These are phyloP conservation scores for Scheffersomyces segobiensis DNA, from an alignment of 1,139 yeast genomes.

Conservation along the genomic window DNA sequence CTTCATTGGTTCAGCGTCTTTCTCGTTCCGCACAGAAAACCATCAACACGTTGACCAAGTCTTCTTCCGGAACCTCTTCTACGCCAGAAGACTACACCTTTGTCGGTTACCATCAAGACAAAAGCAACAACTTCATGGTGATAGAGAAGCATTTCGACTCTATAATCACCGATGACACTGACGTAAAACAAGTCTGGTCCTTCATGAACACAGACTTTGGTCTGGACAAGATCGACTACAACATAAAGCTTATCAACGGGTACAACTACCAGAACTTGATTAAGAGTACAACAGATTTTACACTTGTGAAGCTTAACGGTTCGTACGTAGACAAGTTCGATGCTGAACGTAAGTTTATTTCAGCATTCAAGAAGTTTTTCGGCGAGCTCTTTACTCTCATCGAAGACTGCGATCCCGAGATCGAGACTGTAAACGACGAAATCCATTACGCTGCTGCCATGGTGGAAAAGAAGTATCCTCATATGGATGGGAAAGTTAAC, in stretches of 20 bases:
- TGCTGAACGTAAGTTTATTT: not conserved
- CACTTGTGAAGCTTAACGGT: not conserved
- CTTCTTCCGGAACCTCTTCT: not conserved
- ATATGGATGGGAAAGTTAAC: constrained; percentile 28
- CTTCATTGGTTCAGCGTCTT: constrained; percentile 2
- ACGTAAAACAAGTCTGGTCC: constrained; percentile 15
- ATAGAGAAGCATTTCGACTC: constrained; percentile 13
- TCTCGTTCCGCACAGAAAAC: constrained; percentile 4
- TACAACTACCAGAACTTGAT: constrained; percentile 17
- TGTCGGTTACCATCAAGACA: constrained; percentile 18
- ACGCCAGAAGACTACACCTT: constrained; percentile 1
- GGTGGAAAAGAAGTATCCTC: constrained; percentile 18
- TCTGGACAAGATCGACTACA: constrained; percentile 9
- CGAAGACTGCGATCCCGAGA: constrained; percentile 22
- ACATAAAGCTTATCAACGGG: constrained; percentile 16
- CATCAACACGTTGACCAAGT: not conserved
- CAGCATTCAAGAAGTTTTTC: constrained; percentile 19
- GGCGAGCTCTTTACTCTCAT: constrained; percentile 16
- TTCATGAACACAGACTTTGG: constrained; percentile 12
- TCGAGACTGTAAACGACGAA: constrained; percentile 25
- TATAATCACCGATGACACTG: constrained; percentile 7
- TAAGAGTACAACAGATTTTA: not conserved
- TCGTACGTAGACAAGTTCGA: constrained; percentile 3
- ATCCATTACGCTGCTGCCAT: constrained; percentile 26
- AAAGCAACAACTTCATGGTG: constrained; percentile 14